Evolutionary conservation across 2,329 filamentous ascomycete genomes (phyloP), one percentile per base, ranked within the genome.

Genomic region (Xylariaceae sp.): DNA sequence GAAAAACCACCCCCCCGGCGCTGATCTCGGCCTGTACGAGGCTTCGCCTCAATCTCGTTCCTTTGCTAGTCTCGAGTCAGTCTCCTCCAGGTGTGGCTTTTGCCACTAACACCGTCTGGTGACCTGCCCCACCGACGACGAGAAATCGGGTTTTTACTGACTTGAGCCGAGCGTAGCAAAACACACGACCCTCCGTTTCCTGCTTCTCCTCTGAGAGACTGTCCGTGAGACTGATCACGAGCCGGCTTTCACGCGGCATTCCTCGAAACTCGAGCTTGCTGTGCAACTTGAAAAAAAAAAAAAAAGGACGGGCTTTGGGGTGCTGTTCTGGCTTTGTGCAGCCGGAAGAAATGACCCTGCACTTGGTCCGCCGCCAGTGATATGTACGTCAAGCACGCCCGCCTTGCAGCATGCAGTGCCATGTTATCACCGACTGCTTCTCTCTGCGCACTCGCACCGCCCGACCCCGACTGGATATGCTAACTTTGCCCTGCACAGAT

Each of bases 341-440:
- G 41, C 41, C 37, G 54, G 49, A 49, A 26, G 55, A 47, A 47
- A 60, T 60, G 57, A 56, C 44, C 50, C 44, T 48, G 50, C 49
- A 45, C 49, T 47, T 53, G 53, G 45, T 53, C 48, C 44, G 48
- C 47, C 42, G 47, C 48, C 47, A 49, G 40, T 56, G 53, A 52
- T 49, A 55, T 54, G 57, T 60, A 60, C 49, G 57, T 60, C 54
- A 11, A 26, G 22, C n/a, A 57, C 54, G 47, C 53, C 45, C 47
- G 49, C 50, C 53, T 50, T 56, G 56, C 55, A 58, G 55, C 51
- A 56, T 59, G 56, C 55, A 48, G 56, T 59, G 53, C 54, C 51
- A 55, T 56, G 50, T 44, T 47, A 45, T 46, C 42, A 35, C 53
- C 52, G 46, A 49, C 42, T 6, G 11, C 11, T 26, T 11, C 22